Conservation (phyloP, 2,329 filamentous ascomycete species). For the Colletotrichum tamarilloi region DNA sequence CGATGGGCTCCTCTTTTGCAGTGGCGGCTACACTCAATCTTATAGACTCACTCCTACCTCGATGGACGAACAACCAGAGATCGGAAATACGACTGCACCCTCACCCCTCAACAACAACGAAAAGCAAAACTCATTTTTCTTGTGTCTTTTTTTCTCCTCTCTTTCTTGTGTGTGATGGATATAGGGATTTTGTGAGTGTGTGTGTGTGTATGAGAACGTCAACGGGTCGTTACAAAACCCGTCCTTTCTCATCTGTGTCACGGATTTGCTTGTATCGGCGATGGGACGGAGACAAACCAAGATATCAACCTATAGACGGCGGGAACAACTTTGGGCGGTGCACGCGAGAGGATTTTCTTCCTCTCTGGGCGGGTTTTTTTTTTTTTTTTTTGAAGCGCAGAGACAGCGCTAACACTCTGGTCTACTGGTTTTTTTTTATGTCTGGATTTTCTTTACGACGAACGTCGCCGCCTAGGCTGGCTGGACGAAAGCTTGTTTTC, state of each 20-base stretch:
- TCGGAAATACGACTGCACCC: conserved; percentile 25
- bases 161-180: neutral
- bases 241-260: conserved; percentile 13
- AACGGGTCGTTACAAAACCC: neutral
- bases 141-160: conserved; percentile 4
- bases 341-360: conserved; percentile 1
- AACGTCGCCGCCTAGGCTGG: conserved; percentile 24
- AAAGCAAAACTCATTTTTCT: conserved; percentile 18
- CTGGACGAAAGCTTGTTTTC: conserved; percentile 21
- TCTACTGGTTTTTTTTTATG: conserved; percentile 21
- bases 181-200: neutral
- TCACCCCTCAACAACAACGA: conserved; percentile 19
- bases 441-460: neutral
- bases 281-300: neutral
- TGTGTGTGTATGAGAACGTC: conserved; percentile 12
- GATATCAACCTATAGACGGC: conserved; percentile 32
- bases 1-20: conserved; percentile 2
- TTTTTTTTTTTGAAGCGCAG: neutral
- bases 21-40: conserved; percentile 16
- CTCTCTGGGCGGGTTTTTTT: neutral
- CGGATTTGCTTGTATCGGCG: conserved; percentile 15
- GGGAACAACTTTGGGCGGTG: conserved; percentile 10
- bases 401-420: neutral
- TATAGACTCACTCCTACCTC: conserved; percentile 29
- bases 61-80: conserved; percentile 24